Base-by-base conservation (phyloP, 2,329 filamentous ascomycete species). In the Ceratocystis variospora region DNA sequence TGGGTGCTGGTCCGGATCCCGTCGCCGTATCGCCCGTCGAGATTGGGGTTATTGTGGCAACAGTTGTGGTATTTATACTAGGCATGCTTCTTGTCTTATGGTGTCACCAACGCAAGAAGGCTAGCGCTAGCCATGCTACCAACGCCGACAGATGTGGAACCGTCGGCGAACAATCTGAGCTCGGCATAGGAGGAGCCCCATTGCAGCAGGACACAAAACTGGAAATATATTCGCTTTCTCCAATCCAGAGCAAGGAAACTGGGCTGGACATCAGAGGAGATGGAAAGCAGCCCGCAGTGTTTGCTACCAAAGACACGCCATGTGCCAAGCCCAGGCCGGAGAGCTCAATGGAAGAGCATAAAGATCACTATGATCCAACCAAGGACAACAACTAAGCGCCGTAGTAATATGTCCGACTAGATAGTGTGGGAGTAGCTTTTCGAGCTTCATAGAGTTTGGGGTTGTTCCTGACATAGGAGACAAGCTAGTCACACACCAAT, bases 21-120 rank as follows among this genome's bases (percentile, higher is more conserved):
- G 48, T 55, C n/a, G 45, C 41, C 48, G 63, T 69, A 61, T 65
- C 65, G 4, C 66, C 67, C 25, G 33, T 28, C n/a, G 67, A 69
- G 62, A 65, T 68, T 37, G 25, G 25, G 25, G 44, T 69, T 3
- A 69, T 70, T 19, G 62, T 70, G 5, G 63, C 59, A 22, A 66
- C 65, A 17, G 46, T 68, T 17, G 45, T 67, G 6, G 48, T 64
- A n/a, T 67, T 70, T 44, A 5, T 66, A 25, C 7, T 63, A 37
- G 59, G 61, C 12, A 63, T 68, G 63, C 57, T 62, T 22, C 46
- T 64, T 17, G 59, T 70, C n/a, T 66, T 70, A 10, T 69, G 62
- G 63, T 67, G 61, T 63, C 62, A 66, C 41, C 63, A 66, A 41
- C 63, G 67, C 55, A 65, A 65, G 28, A 65, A 67, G 66, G 59